Evolutionary conservation across 2,329 filamentous ascomycete species (phyloP).

Genomic region (Parasarocladium wereldwijsianum): DNA sequence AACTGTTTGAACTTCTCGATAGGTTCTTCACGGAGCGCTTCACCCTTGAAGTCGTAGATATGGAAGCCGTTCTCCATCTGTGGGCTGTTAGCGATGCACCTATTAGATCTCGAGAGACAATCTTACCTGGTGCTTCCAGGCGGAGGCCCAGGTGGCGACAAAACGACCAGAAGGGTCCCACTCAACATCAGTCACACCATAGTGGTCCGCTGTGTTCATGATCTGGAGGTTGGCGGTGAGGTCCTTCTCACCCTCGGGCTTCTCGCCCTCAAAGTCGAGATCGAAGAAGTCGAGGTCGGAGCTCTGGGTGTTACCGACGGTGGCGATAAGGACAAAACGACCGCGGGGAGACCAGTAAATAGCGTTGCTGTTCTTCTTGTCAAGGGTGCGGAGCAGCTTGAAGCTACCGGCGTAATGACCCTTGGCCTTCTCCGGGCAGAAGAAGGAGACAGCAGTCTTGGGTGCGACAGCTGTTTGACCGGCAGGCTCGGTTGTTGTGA

Average conservation of each 20-base stretch:
- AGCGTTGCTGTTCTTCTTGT: constrained; percentile 99
- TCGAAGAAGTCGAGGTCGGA: constrained; percentile 97
- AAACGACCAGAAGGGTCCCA: constrained; percentile 96
- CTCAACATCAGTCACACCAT: constrained; percentile 92
- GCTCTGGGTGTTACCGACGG: constrained; percentile 81
- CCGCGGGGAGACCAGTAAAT: constrained; percentile 98
- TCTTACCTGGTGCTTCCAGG: constrained; percentile 91
- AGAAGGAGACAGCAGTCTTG: constrained; percentile 92
- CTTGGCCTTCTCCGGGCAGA: constrained; percentile 92
- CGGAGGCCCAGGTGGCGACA: constrained; percentile 81
- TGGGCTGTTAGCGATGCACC: constrained; percentile 6
- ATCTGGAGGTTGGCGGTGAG: constrained; percentile 86
- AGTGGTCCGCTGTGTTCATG: constrained; percentile 90
- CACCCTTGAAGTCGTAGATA: constrained; percentile 91
- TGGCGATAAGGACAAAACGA: constrained; percentile 87
- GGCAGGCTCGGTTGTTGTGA: constrained; percentile 77
- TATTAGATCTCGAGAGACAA: not conserved
- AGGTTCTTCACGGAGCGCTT: constrained; percentile 75
- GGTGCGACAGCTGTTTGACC: constrained; percentile 69
- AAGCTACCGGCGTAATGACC: constrained; percentile 73
- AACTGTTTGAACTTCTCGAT: constrained; percentile 98
- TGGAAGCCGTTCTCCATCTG: constrained; percentile 99
- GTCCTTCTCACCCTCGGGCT: constrained; percentile 84
- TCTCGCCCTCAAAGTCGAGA: constrained; percentile 94
- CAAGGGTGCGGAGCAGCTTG: constrained; percentile 84